Evolutionary conservation across 306 rosid species (phyloP), one percentile per base, ranked within the genome.

Genomic region (Prunus mongolica): DNA sequence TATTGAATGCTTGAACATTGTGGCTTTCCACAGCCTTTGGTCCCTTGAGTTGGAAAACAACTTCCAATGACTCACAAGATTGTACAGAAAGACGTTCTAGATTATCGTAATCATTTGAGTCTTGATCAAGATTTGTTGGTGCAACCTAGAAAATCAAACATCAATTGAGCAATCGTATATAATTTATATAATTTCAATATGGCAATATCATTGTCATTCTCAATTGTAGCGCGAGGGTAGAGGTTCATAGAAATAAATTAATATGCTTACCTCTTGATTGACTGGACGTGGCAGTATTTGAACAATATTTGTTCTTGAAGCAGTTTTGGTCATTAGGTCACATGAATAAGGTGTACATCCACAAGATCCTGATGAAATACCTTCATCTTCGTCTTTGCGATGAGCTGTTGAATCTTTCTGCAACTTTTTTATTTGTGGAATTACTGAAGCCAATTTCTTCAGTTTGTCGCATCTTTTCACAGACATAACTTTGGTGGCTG

Each of bases 11-110:
- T 22, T 57, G 15, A 22, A 22, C 0, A 1, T 13, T 12, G 30
- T 58, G 64, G 7, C 3, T 58, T 58, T 58, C 16, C 2, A 20
- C 30, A 24, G 2, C 30, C 64, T 2, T 8, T 2, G 27, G 0
- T 55, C 13, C 61, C 13, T 8, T 55, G 0, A 55, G 25, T n/a
- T 55, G 32, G 30, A 58, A 58, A 20, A 58, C 22, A 28, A 58
- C 64, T 58, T 58, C 64, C 6, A 58, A 0, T 24, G 32, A 58
- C 0, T 0, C 0, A 24, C 64, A 58, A 0, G 0, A 0, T 0
- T 0, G 0, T 12, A 58, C 32, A 3, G 0, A 0, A 12, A 58
- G 64, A 24, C 1, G 2, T 57, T 58, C 32, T 0, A 58, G 64
- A 58, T 58, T 58, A 24, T 58, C 32, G 7, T 32, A 32, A 32